Percentiles rank a stretch among this genome's conserved stretches.
Evolutionary conservation across 257 asterid species (phyloP).

Genomic region (Solanum chmielewskii): DNA sequence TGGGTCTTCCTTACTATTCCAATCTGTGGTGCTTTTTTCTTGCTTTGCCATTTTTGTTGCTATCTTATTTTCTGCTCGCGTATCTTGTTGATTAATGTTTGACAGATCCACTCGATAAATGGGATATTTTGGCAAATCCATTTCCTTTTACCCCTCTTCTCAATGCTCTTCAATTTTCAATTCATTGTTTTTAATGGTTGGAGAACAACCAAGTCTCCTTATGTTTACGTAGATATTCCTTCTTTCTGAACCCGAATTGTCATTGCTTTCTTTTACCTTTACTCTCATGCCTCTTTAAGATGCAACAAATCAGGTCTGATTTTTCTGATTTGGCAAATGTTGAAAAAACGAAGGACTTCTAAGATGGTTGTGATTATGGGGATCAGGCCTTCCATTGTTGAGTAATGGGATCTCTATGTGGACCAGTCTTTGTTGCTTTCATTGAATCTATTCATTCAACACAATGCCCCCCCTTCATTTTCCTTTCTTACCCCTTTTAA

Average conservation of each 20-base stretch:
- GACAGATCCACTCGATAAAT: background rate
- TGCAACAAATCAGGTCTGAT: background rate
- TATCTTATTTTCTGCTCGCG: background rate
- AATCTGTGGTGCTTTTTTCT: background rate
- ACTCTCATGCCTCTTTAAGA: background rate
- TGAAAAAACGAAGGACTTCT: background rate
- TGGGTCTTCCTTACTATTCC: background rate
- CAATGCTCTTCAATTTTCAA: background rate
- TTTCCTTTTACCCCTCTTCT: background rate
- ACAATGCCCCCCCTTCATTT: background rate
- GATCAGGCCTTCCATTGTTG: background rate
- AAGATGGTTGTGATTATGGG: background rate
- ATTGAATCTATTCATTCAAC: background rate
- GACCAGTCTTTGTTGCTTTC: background rate
- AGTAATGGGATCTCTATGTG: background rate
- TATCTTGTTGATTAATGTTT: background rate
- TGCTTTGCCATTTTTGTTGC: background rate
- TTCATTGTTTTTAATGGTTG: background rate
- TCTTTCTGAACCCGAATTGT: background rate
- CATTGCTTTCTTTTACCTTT: background rate
- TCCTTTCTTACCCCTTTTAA: background rate
- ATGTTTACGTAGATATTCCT: background rate
- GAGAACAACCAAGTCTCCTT: background rate
- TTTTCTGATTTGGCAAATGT: background rate
- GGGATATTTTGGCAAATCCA: background rate